These are phyloP conservation scores for Colletotrichum sp. DNA, from an alignment of 2,329 filamentous ascomycete genomes.

Conservation along the genomic window DNA sequence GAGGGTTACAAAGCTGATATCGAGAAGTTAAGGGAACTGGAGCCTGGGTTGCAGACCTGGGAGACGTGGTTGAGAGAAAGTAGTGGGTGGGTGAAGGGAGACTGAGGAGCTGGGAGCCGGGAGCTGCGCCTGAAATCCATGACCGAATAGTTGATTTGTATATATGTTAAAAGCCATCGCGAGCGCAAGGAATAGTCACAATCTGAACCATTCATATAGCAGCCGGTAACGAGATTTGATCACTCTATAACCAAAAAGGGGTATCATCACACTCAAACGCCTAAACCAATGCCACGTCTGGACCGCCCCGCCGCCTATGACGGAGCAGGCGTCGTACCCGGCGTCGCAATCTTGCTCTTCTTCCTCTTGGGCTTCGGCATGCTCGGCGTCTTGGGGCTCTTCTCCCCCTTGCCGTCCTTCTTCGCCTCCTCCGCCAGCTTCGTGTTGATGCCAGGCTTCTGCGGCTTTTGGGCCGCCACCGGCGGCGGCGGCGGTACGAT, in stretches of 20 bases:
- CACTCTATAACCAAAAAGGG: constrained; percentile 3
- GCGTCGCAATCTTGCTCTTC: constrained; percentile 48
- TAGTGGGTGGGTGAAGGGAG: constrained; percentile 22
- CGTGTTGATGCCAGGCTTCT: constrained; percentile 39
- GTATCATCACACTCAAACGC: constrained; percentile 17
- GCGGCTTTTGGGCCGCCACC: background rate
- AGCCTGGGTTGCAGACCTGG: constrained; percentile 21
- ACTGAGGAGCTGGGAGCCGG: background rate
- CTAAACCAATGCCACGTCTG: background rate
- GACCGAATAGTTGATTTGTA: background rate
- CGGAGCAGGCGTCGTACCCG: constrained; percentile 7
- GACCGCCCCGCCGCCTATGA: background rate
- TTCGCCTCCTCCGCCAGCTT: constrained; percentile 44
- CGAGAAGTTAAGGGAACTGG: background rate
- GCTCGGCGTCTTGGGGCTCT: constrained; percentile 46
- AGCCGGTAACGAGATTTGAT: background rate
- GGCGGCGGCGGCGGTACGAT: constrained; percentile 23
- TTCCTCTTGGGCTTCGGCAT: constrained; percentile 49
- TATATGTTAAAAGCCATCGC: background rate
- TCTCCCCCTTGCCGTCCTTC: constrained; percentile 52
- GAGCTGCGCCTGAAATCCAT: background rate
- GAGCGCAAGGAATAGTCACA: background rate
- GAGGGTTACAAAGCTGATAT: constrained; percentile 17
- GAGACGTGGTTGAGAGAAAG: constrained; percentile 24
- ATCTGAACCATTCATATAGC: background rate